Evolutionary conservation across 495 filamentous ascomycete genomes (phyloP).

Genomic region (Immersiella caudata): DNA sequence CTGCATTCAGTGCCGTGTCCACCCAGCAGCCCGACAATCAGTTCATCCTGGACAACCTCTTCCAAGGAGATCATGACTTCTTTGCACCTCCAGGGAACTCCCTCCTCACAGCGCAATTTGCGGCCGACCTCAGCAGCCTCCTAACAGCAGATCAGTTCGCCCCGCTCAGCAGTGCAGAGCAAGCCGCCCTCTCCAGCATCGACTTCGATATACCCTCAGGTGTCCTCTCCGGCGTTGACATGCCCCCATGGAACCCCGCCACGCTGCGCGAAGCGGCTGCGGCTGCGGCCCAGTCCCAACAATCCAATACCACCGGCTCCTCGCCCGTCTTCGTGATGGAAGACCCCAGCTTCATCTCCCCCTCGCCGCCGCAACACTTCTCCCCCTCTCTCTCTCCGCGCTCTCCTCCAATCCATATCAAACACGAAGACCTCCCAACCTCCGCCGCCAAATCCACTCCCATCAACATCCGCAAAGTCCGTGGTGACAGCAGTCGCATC

Average conservation of each 20-base stretch:
- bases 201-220: slow-evolving; percentile 40
- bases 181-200: slow-evolving; percentile 21
- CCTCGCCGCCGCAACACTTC: slow-evolving; percentile 35
- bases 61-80: slow-evolving; percentile 5
- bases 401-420: slow-evolving; percentile 33
- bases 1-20: neutral
- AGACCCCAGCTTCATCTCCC: slow-evolving; percentile 37
- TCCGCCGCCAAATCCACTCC: slow-evolving; percentile 16
- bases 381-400: slow-evolving; percentile 34
- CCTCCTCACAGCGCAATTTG: slow-evolving; percentile 16
- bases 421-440: slow-evolving; percentile 30
- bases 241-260: slow-evolving; percentile 45
- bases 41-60: slow-evolving; percentile 11
- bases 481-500: slow-evolving; percentile 32
- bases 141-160: neutral
- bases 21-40: neutral
- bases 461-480: slow-evolving; percentile 42
- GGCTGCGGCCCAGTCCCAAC: neutral
- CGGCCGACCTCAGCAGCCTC: slow-evolving; percentile 6
- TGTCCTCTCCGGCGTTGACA: slow-evolving; percentile 36
- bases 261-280: slow-evolving; percentile 34
- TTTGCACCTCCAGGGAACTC: slow-evolving; percentile 3
- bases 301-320: slow-evolving; percentile 16
- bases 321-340: slow-evolving; percentile 42
- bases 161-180: slow-evolving; percentile 17